A percentile compares a stretch with the other conserved stretches of the same genome.
Evolutionary conservation across 345 rosid species (phyloP).

Genomic region (Zanthoxylum bungeanum): DNA sequence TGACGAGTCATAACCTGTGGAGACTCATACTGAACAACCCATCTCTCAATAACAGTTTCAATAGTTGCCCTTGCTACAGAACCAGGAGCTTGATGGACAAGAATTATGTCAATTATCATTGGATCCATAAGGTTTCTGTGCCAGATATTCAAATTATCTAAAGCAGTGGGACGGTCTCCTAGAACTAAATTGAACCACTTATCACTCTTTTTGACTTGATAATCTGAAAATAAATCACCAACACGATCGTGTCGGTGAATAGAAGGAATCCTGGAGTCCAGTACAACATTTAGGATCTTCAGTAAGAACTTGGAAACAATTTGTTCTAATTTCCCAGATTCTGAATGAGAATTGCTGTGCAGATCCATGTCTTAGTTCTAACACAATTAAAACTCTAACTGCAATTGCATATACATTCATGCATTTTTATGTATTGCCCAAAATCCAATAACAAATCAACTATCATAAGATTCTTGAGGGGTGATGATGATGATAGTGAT

Average conservation of each 20-base stretch:
- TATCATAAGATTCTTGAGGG: no score
- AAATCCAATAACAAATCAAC: no score
- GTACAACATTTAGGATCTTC: conserved; percentile 72
- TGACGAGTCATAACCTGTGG: conserved; percentile 40
- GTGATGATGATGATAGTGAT: no score
- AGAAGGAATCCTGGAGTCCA: conserved; percentile 78
- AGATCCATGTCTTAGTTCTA: conserved; percentile 33
- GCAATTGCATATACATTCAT: not conserved
- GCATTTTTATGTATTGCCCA: not conserved
- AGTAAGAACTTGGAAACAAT: conserved; percentile 70
- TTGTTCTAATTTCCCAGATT: conserved; percentile 58
- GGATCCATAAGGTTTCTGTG: conserved; percentile 69
- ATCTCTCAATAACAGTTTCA: conserved; percentile 87
- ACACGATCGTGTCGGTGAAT: conserved; percentile 42
- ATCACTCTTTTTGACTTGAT: conserved; percentile 61
- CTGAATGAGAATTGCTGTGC: conserved; percentile 30
- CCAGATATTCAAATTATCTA: conserved; percentile 73
- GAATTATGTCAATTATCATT: conserved; percentile 77
- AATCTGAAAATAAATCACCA: conserved; percentile 31
- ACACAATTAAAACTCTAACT: not conserved
- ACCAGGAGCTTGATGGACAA: conserved; percentile 42
- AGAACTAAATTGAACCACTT: conserved; percentile 87
- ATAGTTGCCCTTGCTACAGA: conserved; percentile 31
- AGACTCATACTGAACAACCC: conserved; percentile 78
- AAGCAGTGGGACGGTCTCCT: conserved; percentile 76